Evolutionary conservation across 2,329 filamentous ascomycete genomes (phyloP), one percentile per base, ranked within the genome.

Genomic region (Talaromyces sp.): DNA sequence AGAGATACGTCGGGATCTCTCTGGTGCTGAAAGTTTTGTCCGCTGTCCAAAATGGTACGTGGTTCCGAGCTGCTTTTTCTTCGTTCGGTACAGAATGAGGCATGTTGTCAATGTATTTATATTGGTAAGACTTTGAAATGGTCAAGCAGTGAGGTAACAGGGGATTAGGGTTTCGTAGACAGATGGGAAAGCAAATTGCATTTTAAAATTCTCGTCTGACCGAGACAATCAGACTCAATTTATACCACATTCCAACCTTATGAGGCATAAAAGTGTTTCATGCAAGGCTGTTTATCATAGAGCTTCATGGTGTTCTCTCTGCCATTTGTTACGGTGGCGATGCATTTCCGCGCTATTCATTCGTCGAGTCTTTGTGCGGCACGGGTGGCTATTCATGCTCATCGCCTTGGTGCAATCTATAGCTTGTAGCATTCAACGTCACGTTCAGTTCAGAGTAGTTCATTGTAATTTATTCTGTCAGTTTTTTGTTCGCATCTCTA

Each of bases 1-100:
- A 54, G 50, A 54, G 50, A 54, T 54, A 54, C n/a, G 50, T 54
- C 2, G 50, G 50, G 3, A 54, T 54, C 31, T 35, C 31, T 31
- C 6, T 23, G 50, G 28, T 54, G 11, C 35, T 7, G 18, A 11
- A 9, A 31, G 21, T n/a, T 1, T 21, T 23, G 16, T 37, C n/a
- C n/a, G n/a, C 18, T 37, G 31, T 37, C 50, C 31, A 54, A 35
- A 54, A 54, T 23, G 50, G 28, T 8, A 54, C 31, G 6, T 23
- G 8, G 4, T 54, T 37, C 5, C 50, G 50, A 21, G 9, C 14
- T 16, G 1, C 8, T 4, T 35, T 16, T 9, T 54, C 50, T 11
- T 37, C 50, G 23, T 35, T 16, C 1, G 18, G 1, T 37, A 21
- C 21, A 7, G n/a, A 54, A 31, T 54, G 50, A 54, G 50, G 50